phyloP scores from a whole-genome alignment of 805 yeast species.

The Schizosaccharomyces lindneri region DNA sequence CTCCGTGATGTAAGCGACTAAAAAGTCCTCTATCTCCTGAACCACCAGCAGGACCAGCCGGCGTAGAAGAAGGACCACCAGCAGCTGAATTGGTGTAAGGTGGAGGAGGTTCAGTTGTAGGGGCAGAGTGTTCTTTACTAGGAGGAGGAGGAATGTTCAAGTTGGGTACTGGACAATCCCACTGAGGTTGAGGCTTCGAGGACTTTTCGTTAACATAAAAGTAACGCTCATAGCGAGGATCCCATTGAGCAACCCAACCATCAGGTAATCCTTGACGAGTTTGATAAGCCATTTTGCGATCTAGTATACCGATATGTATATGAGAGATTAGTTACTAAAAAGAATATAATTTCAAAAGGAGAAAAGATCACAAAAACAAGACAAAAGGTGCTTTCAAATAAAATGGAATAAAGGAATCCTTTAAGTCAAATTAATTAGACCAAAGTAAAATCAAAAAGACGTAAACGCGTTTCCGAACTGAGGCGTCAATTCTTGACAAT shows the following conservation, averaged over 20 bases:
- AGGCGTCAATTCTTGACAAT: no score
- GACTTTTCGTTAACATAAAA: not conserved
- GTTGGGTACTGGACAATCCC: not conserved
- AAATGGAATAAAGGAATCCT: no score
- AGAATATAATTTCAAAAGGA: no score
- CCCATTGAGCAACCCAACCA: slow-evolving; percentile 3
- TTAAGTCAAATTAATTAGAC: no score
- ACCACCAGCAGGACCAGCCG: not conserved
- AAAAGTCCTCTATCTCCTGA: no score
- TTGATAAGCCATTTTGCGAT: not conserved
- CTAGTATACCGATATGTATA: not conserved
- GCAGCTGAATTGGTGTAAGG: not conserved
- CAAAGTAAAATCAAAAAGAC: no score
- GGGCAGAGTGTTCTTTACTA: not conserved
- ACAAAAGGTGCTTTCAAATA: no score
- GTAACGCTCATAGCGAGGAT: slow-evolving; percentile 2
- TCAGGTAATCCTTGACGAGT: not conserved
- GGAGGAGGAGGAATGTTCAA: not conserved
- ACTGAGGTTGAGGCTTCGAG: not conserved
- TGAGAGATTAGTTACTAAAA: not conserved
- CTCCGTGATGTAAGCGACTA: no score
- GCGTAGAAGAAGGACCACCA: not conserved
- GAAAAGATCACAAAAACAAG: no score
- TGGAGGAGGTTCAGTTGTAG: not conserved
- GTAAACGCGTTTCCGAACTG: no score